Conservation (phyloP, 1,284 basidiomycete species). For the Dichomitus squalens region DNA sequence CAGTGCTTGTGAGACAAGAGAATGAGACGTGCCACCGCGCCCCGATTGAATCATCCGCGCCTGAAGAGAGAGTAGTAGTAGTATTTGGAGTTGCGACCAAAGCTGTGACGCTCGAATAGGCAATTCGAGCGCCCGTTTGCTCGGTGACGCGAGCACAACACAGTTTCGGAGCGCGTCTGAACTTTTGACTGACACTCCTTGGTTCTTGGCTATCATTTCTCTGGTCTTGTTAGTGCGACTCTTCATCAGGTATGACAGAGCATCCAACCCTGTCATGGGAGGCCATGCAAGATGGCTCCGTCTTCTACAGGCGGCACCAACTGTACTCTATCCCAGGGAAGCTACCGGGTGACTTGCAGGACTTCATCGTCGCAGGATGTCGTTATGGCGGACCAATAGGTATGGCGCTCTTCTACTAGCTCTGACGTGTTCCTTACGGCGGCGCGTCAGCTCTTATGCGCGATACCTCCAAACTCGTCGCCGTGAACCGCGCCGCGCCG, state of each 20-base stretch:
- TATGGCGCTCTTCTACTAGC: conserved; percentile 31
- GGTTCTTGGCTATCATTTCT: too few species aligned
- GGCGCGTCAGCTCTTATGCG: conserved; percentile 76
- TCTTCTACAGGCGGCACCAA: conserved; percentile 80
- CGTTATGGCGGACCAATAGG: conserved; percentile 89
- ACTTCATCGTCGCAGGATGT: conserved; percentile 83
- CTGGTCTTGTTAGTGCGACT: too few species aligned
- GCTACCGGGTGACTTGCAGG: conserved; percentile 70
- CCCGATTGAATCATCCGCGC: too few species aligned
- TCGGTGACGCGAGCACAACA: too few species aligned
- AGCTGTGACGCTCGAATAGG: too few species aligned
- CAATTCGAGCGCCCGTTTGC: too few species aligned
- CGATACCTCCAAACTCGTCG: conserved; percentile 81
- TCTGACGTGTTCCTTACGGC: not conserved
- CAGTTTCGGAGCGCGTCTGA: too few species aligned
- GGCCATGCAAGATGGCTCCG: conserved; percentile 76
- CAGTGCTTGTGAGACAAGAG: too few species aligned
- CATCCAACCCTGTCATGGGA: conserved; percentile 81
- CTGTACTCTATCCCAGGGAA: conserved; percentile 86
- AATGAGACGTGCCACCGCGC: too few species aligned
- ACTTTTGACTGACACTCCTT: too few species aligned
- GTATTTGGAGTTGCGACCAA: too few species aligned
- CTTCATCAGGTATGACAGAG: conserved; percentile 43
- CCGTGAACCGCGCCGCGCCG: conserved; percentile 65
- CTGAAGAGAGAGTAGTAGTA: too few species aligned